Percentiles rank a stretch among this genome's conserved stretches.
Evolutionary conservation across 139 green algal genomes (phyloP).

Genomic region (Ettlia oleoabundans): DNA sequence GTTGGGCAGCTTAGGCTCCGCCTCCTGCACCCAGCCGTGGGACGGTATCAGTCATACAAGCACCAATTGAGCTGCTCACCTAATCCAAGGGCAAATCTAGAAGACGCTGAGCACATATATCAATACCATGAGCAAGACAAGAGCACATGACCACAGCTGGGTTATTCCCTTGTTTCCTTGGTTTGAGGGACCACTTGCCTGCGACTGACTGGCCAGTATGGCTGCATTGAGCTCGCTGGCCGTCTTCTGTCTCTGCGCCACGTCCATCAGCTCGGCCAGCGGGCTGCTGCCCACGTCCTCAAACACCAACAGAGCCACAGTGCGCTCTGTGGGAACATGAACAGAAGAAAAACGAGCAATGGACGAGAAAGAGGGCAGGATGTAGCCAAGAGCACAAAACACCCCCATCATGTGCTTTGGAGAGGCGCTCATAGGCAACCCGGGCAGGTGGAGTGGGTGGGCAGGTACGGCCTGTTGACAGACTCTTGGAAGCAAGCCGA

Average conservation of each 20-base stretch:
- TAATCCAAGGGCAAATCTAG: neutral
- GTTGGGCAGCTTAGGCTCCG: slow-evolving; percentile 76
- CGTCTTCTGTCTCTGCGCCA: slow-evolving; percentile 90
- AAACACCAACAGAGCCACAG: slow-evolving; percentile 95
- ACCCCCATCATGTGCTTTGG: no score
- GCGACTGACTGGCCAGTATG: slow-evolving; percentile 85
- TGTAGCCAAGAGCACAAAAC: neutral
- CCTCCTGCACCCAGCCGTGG: slow-evolving; percentile 49
- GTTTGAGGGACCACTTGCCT: slow-evolving; percentile 50
- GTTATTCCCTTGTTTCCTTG: no score
- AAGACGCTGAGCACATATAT: no score
- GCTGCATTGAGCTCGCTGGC: slow-evolving; percentile 94
- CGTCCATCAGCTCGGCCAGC: slow-evolving; percentile 87
- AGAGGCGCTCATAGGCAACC: no score
- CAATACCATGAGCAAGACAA: no score
- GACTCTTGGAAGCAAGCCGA: no score
- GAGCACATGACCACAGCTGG: no score
- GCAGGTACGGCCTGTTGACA: no score
- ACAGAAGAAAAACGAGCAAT: neutral
- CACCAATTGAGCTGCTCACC: neutral
- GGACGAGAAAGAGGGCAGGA: neutral
- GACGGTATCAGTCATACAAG: neutral
- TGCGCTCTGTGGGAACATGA: slow-evolving; percentile 76
- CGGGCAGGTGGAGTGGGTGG: neutral
- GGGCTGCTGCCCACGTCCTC: slow-evolving; percentile 76